Evolutionary conservation across 495 filamentous ascomycete species (phyloP).

Genomic region (Penicillium salamii): DNA sequence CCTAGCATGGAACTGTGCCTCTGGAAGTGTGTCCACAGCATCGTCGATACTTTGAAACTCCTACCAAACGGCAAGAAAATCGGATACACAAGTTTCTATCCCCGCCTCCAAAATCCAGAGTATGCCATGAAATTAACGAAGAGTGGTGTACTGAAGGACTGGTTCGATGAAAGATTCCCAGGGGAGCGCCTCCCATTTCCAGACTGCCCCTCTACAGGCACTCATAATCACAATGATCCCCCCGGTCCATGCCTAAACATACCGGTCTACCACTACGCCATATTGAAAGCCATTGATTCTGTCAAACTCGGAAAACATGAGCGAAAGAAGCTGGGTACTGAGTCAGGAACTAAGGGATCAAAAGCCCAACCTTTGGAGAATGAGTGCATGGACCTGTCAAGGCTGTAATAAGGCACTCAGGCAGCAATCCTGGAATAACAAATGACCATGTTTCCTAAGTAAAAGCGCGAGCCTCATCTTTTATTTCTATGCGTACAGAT

Average conservation of each 20-base stretch:
- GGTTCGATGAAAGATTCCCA: slow-evolving; percentile 4
- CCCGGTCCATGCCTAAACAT: not conserved
- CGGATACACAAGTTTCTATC: too few relatives aligned
- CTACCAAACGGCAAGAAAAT: not conserved
- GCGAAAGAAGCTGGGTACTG: not conserved
- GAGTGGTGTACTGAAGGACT: slow-evolving; percentile 1
- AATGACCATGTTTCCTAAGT: too few relatives aligned
- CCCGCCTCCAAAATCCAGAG: too few relatives aligned
- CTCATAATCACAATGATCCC: not conserved
- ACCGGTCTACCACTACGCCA: not conserved
- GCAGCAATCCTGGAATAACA: too few relatives aligned
- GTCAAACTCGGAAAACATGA: not conserved
- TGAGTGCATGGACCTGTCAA: not conserved
- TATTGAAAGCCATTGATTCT: slow-evolving; percentile 1
- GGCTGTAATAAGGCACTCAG: too few relatives aligned
- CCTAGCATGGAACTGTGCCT: not conserved
- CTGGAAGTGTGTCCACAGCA: not conserved
- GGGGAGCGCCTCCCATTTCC: slow-evolving; percentile 1
- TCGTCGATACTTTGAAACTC: not conserved
- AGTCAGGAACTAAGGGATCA: not conserved
- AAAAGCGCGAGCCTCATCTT: too few relatives aligned
- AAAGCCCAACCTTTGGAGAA: not conserved
- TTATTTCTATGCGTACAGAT: too few relatives aligned
- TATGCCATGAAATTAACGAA: too few relatives aligned
- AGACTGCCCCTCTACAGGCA: not conserved